Evolutionary conservation across 495 filamentous ascomycete genomes (phyloP), one percentile per base, ranked within the genome.

Genomic region (Acidiella bohemica): DNA sequence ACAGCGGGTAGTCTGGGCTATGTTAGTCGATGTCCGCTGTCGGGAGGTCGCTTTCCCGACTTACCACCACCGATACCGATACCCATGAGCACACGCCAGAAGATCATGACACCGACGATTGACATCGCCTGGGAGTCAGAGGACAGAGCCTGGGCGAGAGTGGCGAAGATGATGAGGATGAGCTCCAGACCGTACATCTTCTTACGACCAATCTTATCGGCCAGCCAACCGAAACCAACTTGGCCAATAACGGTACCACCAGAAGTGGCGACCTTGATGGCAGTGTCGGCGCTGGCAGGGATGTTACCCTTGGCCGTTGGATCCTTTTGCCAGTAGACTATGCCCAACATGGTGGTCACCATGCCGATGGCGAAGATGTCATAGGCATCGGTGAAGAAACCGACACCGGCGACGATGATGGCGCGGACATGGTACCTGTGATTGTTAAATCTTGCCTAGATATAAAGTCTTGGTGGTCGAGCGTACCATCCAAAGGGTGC

Each of bases 201-300:
- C 67, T 83, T 84, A 36, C 83, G 76, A 36, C 83, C 81, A 39
- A 85, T 70, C 18, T 75, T 62, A 65, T 93, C 85, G 17, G 83
- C 85, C 10, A 88, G 64, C 58, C 69, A 75, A 38, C 85, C 85
- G 53, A 93, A 92, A 44, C 70, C 70, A 18, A 93, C 58, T 60
- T 93, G 85, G 30, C 86, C 86, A 44, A 93, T 62, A 45, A 92
- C 82, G 18, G 83, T 92, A 30, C 86, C 85, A 42, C 73, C 78
- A 8, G 80, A 87, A n/a, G 84, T 90, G 6, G 84, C 72, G 11
- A 85, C 76, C 60, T 93, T 93, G 65, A 93, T 84, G 33, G 80
- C 83, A 2, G 80, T 87, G 53, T 88, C 57, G 7, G 77, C 71
- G 42, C 57, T 61, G 36, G 64, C 67, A 18, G 76, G 76, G 53